These are phyloP conservation scores for Cyclocybe aegerita DNA, from an alignment of 768 basidiomycete species.

Conservation along the genomic window DNA sequence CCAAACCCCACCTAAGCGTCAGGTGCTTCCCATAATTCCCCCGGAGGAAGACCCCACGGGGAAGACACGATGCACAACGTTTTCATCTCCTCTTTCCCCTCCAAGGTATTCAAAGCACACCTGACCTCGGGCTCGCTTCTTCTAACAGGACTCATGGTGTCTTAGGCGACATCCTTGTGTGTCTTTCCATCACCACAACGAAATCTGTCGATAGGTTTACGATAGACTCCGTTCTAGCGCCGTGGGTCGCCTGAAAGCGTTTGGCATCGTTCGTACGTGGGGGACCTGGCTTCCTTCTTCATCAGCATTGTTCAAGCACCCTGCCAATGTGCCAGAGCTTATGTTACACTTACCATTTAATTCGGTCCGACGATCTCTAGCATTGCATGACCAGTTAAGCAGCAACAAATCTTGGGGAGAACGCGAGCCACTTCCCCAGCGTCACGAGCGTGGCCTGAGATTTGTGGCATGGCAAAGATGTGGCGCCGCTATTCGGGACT, in stretches of 20 bases:
- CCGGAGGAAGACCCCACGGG: slow-evolving; percentile 13
- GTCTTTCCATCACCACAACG: neutral
- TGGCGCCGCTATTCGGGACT: too few species aligned
- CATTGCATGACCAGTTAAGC: too few species aligned
- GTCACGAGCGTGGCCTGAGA: too few species aligned
- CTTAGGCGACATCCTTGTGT: neutral
- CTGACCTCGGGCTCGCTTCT: slow-evolving; percentile 6
- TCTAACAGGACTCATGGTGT: neutral
- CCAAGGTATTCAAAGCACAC: neutral
- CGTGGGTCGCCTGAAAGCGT: too few species aligned
- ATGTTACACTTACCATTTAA: neutral
- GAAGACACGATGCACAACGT: slow-evolving; percentile 4
- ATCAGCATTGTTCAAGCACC: slow-evolving; percentile 3
- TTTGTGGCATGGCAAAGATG: too few species aligned
- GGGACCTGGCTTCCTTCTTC: neutral
- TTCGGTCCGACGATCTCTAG: slow-evolving; percentile 5
- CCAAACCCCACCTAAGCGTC: too few species aligned
- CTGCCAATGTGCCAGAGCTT: slow-evolving; percentile 4
- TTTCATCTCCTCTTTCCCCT: slow-evolving; percentile 2
- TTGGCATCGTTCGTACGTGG: too few species aligned
- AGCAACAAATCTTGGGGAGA: too few species aligned
- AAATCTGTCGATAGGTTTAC: too few species aligned
- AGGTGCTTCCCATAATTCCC: neutral
- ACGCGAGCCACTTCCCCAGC: too few species aligned
- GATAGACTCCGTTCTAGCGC: too few species aligned